Evolutionary conservation across 306 rosid genomes (phyloP).

Genomic region (Amphicarpaea edgeworthii): DNA sequence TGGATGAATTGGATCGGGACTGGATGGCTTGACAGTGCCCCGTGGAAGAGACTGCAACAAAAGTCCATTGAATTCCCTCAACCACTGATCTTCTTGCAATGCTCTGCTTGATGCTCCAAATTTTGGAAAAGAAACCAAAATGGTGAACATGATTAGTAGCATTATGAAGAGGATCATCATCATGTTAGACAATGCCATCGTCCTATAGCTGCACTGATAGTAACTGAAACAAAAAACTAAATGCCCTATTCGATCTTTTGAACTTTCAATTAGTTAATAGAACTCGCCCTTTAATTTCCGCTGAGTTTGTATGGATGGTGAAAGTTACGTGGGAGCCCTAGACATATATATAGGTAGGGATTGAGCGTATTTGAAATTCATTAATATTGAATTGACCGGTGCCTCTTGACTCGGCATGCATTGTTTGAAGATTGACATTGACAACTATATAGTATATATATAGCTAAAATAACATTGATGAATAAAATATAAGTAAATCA

Average conservation of each 20-base stretch:
- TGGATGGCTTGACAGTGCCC: slow-evolving; percentile 28
- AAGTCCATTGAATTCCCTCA: slow-evolving; percentile 35
- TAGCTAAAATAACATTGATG: neutral
- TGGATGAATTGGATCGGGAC: slow-evolving; percentile 35
- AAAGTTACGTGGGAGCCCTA: neutral
- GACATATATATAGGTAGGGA: neutral
- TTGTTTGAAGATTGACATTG: slow-evolving; percentile 22
- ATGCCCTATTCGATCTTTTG: neutral
- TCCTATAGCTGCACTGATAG: neutral
- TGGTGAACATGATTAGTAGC: slow-evolving; percentile 34
- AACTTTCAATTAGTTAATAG: too few relatives aligned
- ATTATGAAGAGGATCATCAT: slow-evolving; percentile 12
- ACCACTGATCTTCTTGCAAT: slow-evolving; percentile 49
- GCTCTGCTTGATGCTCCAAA: slow-evolving; percentile 46
- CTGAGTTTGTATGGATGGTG: neutral
- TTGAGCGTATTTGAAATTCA: neutral
- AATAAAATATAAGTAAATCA: neutral
- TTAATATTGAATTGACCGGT: slow-evolving; percentile 26
- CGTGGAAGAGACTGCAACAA: slow-evolving; percentile 49
- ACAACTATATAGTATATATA: too few relatives aligned
- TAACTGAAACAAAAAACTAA: too few relatives aligned
- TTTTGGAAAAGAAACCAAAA: slow-evolving; percentile 41
- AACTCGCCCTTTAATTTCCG: too few relatives aligned
- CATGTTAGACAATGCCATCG: slow-evolving; percentile 28
- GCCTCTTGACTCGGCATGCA: slow-evolving; percentile 8